phyloP scores from a whole-genome alignment of 2,329 filamentous ascomycete genomes.

The Davidsoniella neocaledoniae region DNA sequence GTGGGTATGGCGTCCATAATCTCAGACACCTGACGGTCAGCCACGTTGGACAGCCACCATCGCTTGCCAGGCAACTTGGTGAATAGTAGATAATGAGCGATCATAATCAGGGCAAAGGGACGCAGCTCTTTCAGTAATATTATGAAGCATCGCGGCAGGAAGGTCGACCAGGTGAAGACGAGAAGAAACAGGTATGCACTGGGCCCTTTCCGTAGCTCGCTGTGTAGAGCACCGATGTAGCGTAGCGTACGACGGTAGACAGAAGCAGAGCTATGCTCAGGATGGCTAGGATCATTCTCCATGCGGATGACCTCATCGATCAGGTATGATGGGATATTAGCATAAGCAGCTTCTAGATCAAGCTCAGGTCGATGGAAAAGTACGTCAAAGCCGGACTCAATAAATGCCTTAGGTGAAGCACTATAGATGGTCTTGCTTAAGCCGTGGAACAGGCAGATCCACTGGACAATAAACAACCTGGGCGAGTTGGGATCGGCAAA shows the following conservation, averaged over 20 bases:
- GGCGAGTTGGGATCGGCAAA: constrained; percentile 31
- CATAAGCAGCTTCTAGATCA: constrained; percentile 25
- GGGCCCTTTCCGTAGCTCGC: constrained; percentile 29
- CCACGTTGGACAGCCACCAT: constrained; percentile 36
- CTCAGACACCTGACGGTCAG: constrained; percentile 28
- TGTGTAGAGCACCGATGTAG: constrained; percentile 35
- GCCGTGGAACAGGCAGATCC: constrained; percentile 39
- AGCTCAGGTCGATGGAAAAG: constrained; percentile 34
- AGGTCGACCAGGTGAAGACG: constrained; percentile 37
- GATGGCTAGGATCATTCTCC: constrained; percentile 18
- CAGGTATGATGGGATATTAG: constrained; percentile 30
- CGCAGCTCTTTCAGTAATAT: constrained; percentile 15
- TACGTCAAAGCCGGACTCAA: constrained; percentile 27
- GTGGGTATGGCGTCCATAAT: constrained; percentile 17
- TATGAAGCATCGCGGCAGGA: constrained; percentile 20
- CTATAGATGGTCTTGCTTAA: constrained; percentile 31
- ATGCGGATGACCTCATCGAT: constrained; percentile 31
- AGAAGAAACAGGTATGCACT: constrained; percentile 29
- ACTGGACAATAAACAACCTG: constrained; percentile 35
- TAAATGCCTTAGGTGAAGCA: constrained; percentile 18
- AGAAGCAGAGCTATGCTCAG: too few species aligned
- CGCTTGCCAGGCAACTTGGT: constrained; percentile 25
- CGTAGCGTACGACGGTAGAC: constrained; percentile 25
- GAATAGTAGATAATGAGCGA: constrained; percentile 37
- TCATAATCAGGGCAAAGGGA: constrained; percentile 32